Conservation (phyloP, 805 yeast genomes). For the Candida sithepensis region DNA sequence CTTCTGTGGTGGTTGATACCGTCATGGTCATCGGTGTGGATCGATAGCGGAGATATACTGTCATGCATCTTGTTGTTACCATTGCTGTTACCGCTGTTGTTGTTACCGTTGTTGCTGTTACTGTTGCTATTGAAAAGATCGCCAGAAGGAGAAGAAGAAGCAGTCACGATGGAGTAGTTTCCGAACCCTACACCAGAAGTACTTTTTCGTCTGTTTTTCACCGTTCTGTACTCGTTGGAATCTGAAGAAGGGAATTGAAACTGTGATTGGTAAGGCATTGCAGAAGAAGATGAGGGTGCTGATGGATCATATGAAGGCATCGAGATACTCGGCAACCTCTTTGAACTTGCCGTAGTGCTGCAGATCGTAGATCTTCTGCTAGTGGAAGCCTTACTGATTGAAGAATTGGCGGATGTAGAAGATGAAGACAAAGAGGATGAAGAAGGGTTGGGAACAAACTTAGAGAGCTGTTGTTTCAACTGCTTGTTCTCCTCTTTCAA, state of each 20-base stretch:
- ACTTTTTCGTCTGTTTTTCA: constrained; percentile 16
- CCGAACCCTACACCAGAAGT: constrained; percentile 15
- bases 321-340: constrained; percentile 17
- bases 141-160: too few relatives aligned
- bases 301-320: too few relatives aligned
- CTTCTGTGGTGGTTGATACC: background rate
- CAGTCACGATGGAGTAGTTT: constrained; percentile 17
- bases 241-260: background rate
- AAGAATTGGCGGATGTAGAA: background rate
- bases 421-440: constrained; percentile 20
- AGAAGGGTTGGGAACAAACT: constrained; percentile 12
- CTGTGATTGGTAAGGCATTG: background rate
- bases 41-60: constrained; percentile 16
- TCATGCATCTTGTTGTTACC: constrained; percentile 11
- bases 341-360: constrained; percentile 21
- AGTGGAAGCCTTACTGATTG: constrained; percentile 17
- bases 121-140: too few relatives aligned
- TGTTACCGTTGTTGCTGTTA: too few relatives aligned
- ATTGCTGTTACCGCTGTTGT: too few relatives aligned
- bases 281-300: background rate
- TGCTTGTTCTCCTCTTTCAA: constrained; percentile 51
- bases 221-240: constrained; percentile 11
- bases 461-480: constrained; percentile 32
- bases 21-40: background rate
- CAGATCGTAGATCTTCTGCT: constrained; percentile 26